Evolutionary conservation across 1,284 basidiomycete species (phyloP).

Genomic region (Trichosporon ovoides): DNA sequence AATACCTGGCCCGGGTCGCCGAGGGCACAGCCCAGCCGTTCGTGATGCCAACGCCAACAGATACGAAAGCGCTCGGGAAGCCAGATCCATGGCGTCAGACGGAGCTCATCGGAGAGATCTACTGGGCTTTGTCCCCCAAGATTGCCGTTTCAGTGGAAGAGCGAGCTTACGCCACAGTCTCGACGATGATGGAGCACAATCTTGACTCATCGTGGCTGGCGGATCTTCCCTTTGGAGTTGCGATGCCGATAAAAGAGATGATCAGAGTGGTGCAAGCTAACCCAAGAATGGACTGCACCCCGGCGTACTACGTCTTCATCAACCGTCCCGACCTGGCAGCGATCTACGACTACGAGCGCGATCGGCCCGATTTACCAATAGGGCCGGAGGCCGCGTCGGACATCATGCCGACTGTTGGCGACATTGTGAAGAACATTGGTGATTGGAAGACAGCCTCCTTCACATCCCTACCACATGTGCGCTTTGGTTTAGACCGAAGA

Average conservation of each 20-base stretch:
- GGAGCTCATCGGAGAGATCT: constrained; percentile 22
- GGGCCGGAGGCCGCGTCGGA: constrained; percentile 16
- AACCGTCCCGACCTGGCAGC: constrained; percentile 67
- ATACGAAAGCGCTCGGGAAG: constrained; percentile 20
- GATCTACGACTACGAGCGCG: constrained; percentile 15
- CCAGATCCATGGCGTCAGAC: constrained; percentile 25
- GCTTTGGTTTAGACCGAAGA: constrained; percentile 78
- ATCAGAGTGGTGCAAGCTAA: constrained; percentile 71
- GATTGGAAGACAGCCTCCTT: background rate
- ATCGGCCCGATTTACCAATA: constrained; percentile 17
- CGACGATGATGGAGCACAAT: constrained; percentile 54
- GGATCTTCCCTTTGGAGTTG: constrained; percentile 61
- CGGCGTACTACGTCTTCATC: constrained; percentile 66
- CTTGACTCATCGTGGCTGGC: constrained; percentile 55
- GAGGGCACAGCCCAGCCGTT: background rate
- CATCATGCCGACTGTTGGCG: constrained; percentile 23
- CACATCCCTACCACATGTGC: constrained; percentile 55
- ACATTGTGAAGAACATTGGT: constrained; percentile 8
- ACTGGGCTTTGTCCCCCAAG: constrained; percentile 8
- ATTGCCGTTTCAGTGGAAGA: background rate
- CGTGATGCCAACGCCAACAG: background rate
- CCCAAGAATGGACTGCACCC: constrained; percentile 66
- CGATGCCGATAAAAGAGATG: constrained; percentile 75
- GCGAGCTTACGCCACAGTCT: constrained; percentile 55
- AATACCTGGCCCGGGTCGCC: constrained; percentile 33